Conservation (phyloP, 495 filamentous ascomycete species). For the Trichocladium uniseriatum region DNA sequence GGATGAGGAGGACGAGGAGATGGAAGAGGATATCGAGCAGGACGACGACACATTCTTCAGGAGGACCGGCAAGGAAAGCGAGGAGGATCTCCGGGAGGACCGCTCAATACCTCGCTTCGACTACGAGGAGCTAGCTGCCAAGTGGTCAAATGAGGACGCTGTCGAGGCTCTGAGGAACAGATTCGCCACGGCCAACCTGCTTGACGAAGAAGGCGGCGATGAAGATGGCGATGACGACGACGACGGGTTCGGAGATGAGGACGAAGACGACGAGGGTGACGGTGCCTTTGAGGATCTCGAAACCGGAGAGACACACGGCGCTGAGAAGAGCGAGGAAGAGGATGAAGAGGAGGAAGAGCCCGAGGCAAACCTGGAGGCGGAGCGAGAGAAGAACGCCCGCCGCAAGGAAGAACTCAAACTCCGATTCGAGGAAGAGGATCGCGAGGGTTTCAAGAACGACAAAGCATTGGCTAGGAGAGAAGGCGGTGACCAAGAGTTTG, state of each 20-base stretch:
- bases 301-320: constrained; percentile 52
- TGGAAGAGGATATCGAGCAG: constrained; percentile 45
- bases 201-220: constrained; percentile 41
- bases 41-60: constrained; percentile 78
- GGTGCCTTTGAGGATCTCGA: constrained; percentile 88
- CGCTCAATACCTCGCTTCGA: constrained; percentile 69
- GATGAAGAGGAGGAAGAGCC: constrained; percentile 27
- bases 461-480: constrained; percentile 59
- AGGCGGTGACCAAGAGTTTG: constrained; percentile 60
- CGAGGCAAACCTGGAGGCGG: constrained; percentile 43
- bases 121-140: constrained; percentile 68
- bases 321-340: constrained; percentile 21
- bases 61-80: constrained; percentile 52
- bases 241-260: constrained; percentile 67
- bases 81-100: constrained; percentile 59
- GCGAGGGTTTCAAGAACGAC: constrained; percentile 83
- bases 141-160: constrained; percentile 73
- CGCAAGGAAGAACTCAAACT: constrained; percentile 90
- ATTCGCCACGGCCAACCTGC: constrained; percentile 62
- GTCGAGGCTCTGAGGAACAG: constrained; percentile 62
- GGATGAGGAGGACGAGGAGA: constrained; percentile 53
- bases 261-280: constrained; percentile 60
- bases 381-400: constrained; percentile 82
- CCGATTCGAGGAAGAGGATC: constrained; percentile 93
- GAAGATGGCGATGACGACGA: constrained; percentile 47